Evolutionary conservation across 225 moss, liverwort and hornwort species (phyloP).

Genomic region (Sphagnum contortum): DNA sequence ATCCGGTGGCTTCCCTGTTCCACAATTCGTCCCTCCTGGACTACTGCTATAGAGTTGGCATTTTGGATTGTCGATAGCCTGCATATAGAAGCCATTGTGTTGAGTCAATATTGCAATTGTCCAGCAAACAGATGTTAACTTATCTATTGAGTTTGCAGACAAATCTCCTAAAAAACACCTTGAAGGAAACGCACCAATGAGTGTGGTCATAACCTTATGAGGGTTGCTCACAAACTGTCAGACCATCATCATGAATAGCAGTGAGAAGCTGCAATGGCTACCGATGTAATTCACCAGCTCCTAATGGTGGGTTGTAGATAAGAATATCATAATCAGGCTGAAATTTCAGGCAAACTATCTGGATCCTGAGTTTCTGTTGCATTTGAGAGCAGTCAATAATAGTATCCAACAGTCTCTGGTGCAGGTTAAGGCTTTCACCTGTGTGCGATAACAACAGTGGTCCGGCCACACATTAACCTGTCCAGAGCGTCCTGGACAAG

Average conservation of each 20-base stretch:
- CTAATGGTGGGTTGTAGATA: background rate
- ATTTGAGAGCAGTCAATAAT: background rate
- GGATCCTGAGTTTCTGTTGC: background rate
- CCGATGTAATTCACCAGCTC: too few species aligned
- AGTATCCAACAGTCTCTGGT: background rate
- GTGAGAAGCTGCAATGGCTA: background rate
- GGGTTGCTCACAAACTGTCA: background rate
- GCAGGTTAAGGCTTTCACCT: slow-evolving; percentile 17
- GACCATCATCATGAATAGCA: background rate
- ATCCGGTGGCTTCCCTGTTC: slow-evolving; percentile 45
- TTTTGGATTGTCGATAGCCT: slow-evolving; percentile 51
- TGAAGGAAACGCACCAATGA: background rate
- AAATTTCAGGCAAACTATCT: background rate
- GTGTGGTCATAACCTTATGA: background rate
- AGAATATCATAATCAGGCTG: background rate
- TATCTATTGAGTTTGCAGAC: too few species aligned
- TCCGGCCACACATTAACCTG: slow-evolving; percentile 47
- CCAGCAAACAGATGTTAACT: background rate
- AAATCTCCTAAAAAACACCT: too few species aligned
- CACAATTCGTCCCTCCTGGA: slow-evolving; percentile 34
- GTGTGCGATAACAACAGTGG: slow-evolving; percentile 50
- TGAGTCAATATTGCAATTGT: background rate
- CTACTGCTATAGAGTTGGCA: slow-evolving; percentile 42
- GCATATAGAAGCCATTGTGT: slow-evolving; percentile 1
- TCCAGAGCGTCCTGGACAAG: slow-evolving; percentile 59